Evolutionary conservation across 1,284 basidiomycete species (phyloP).

Genomic region (Fomitopsis betulina): DNA sequence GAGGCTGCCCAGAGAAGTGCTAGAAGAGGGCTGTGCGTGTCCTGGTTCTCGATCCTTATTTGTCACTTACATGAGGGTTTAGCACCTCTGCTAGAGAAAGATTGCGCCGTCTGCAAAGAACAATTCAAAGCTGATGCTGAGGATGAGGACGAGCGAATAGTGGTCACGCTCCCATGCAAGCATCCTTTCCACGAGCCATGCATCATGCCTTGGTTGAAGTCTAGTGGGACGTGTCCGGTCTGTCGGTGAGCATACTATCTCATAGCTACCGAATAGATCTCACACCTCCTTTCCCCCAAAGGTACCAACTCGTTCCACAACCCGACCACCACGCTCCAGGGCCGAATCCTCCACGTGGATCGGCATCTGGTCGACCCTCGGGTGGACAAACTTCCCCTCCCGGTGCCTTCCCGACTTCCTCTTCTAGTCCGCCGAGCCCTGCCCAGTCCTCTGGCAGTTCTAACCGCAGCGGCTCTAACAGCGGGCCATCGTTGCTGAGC

Average conservation of each 20-base stretch:
- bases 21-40: slow-evolving; percentile 56
- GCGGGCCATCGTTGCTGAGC: slow-evolving; percentile 9
- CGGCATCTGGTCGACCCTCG: slow-evolving; percentile 1
- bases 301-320: slow-evolving; percentile 52
- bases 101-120: slow-evolving; percentile 79
- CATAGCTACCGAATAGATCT: background rate
- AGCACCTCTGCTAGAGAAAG: slow-evolving; percentile 58
- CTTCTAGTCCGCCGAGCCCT: background rate
- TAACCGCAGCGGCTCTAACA: background rate
- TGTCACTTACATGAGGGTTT: background rate
- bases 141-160: slow-evolving; percentile 64
- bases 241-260: slow-evolving; percentile 52
- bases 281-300: slow-evolving; percentile 17
- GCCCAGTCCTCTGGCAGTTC: background rate
- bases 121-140: slow-evolving; percentile 64
- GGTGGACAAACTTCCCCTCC: background rate
- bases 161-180: slow-evolving; percentile 72
- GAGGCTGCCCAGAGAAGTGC: slow-evolving; percentile 56
- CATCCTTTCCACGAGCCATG: slow-evolving; percentile 81
- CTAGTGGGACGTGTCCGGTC: slow-evolving; percentile 81
- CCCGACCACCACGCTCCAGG: slow-evolving; percentile 27
- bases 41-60: background rate
- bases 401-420: background rate
- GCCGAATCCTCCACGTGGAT: slow-evolving; percentile 12
- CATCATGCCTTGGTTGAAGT: slow-evolving; percentile 79